A percentile compares a stretch with the other conserved stretches of the same genome.
These are phyloP conservation scores for Talaromyces stipitatus DNA, from an alignment of 495 filamentous ascomycete genomes.

Conservation along the genomic window DNA sequence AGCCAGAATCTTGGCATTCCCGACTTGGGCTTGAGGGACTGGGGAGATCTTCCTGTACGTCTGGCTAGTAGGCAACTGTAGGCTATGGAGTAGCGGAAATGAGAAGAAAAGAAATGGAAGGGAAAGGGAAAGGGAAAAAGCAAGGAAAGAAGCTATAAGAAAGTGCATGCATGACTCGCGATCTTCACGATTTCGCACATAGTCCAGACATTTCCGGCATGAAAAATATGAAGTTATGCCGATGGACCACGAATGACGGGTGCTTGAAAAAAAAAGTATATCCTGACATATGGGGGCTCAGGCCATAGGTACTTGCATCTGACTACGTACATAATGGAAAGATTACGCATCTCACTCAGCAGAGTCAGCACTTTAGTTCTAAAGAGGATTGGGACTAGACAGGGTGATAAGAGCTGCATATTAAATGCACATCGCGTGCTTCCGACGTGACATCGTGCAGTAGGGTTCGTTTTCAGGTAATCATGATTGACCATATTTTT, in stretches of 20 bases:
- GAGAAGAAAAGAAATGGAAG: no score
- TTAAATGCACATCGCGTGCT: neutral
- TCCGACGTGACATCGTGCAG: slow-evolving; percentile 2
- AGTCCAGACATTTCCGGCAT: neutral
- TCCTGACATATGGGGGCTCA: neutral
- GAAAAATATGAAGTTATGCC: no score
- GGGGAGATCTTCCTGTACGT: neutral
- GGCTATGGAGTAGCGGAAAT: no score
- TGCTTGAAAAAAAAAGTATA: neutral
- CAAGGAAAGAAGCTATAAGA: neutral
- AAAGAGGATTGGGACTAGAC: neutral
- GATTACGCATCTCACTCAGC: neutral
- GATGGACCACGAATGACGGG: neutral
- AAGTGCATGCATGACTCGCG: slow-evolving; percentile 1
- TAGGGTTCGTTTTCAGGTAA: neutral
- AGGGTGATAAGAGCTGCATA: slow-evolving; percentile 1
- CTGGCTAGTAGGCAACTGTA: no score
- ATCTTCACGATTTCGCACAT: neutral
- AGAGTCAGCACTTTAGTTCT: neutral
- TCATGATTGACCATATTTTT: neutral
- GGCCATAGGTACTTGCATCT: neutral
- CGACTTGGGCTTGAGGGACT: neutral
- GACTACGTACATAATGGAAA: no score
- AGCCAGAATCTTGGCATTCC: neutral
- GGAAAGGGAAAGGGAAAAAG: neutral